Base-by-base conservation (phyloP, 2,329 filamentous ascomycete genomes). In the Hymenoscyphus albidus region DNA sequence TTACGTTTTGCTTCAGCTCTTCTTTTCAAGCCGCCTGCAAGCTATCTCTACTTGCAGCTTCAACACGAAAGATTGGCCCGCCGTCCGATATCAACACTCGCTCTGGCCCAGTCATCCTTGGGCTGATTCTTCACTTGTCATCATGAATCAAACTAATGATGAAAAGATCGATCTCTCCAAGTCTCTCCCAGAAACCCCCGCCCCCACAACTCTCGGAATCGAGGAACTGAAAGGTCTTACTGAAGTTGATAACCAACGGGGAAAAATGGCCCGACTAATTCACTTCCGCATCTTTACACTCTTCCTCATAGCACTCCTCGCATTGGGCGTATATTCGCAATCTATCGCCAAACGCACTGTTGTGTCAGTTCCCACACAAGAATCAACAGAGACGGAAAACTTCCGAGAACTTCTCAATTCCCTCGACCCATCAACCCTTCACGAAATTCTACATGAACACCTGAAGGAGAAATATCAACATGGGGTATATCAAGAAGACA, bases 401-500 rank as follows among this genome's bases (percentile, higher is more conserved):
- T 84, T 88, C 77, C 80, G 83, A 68, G 80, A 85, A 65, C 75
- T 87, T 62, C 77, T 88, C 62, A 79, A 82, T 66, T 80, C 80
- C 31, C 78, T 88, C 63, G 84, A 87, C 27, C 82, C 82, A 62
- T 80, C 85, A 59, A 82, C 84, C 54, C 79, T 93, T 62, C 88
- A 91, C 75, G 82, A 83, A 58, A 84, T 90, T 62, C 80, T 93
- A 39, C 87, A 90, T 75, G 79, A 82, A 67, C 82, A 87, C 71
- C 80, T 88, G 62, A 83, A 85, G 57, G 81, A 82, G 58, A 84
- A 85, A 72, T 91, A 88, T 77, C 83, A 86, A 74, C 84, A 90
- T 73, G 89, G 88, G 65, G 82, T 91, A 63, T 90, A 88, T 75
- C 81, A 84, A 68, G 85, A 86, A 68, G 88, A 90, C 72, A 82